Percentiles rank a stretch among this genome's conserved stretches.
These are phyloP conservation scores for Diplosphaera chodatii DNA, from an alignment of 139 green algal genomes.

Conservation along the genomic window DNA sequence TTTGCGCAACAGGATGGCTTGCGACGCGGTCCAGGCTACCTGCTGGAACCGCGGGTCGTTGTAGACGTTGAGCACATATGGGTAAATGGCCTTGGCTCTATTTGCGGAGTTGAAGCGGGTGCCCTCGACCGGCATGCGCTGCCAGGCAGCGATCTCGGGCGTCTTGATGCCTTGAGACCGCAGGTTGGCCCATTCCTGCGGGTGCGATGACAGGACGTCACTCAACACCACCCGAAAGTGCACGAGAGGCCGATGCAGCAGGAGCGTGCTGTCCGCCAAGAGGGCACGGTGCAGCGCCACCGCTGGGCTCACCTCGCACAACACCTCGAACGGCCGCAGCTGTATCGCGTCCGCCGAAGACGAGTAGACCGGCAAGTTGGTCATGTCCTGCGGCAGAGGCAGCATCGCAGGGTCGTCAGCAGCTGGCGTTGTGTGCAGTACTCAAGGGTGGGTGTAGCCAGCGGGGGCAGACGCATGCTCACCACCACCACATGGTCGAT, in stretches of 20 bases:
- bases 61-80: neutral
- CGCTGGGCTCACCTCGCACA: neutral
- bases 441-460: too few relatives aligned
- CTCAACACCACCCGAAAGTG: too few relatives aligned
- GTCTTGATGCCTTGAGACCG: neutral
- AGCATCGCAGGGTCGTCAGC: neutral
- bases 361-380: neutral
- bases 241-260: too few relatives aligned
- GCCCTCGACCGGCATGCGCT: neutral
- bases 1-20: too few relatives aligned
- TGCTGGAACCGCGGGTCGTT: neutral
- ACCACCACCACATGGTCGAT: neutral
- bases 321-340: slow-evolving; percentile 1
- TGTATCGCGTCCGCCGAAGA: neutral
- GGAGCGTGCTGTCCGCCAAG: too few relatives aligned
- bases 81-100: neutral
- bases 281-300: too few relatives aligned
- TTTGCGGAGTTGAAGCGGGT: neutral
- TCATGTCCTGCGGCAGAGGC: neutral
- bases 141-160: neutral
- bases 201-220: neutral
- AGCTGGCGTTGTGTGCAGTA: neutral
- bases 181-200: neutral
- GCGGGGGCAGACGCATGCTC: too few relatives aligned
- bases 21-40: neutral